Percentiles rank a stretch among this genome's conserved stretches.
These are phyloP conservation scores for Teratosphaeria pseudoeucalypti DNA, from an alignment of 2,329 filamentous ascomycete species.

Conservation along the genomic window DNA sequence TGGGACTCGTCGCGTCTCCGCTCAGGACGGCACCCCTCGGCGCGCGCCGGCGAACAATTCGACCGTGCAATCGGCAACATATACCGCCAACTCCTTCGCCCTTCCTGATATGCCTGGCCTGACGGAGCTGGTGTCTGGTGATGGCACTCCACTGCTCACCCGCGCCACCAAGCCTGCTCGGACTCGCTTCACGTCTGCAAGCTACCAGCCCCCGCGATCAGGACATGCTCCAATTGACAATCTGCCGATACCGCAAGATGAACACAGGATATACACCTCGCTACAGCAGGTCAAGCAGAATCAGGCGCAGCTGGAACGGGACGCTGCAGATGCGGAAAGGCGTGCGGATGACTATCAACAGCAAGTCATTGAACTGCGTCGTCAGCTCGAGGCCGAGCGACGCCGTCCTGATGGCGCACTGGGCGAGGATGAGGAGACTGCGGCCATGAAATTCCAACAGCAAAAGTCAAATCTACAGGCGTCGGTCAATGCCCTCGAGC, in stretches of 20 bases:
- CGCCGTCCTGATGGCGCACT: conserved; percentile 38
- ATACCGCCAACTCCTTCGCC: conserved; percentile 49
- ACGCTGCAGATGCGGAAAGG: conserved; percentile 45
- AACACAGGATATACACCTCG: conserved; percentile 53
- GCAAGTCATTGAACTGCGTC: conserved; percentile 43
- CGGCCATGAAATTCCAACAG: conserved; percentile 27
- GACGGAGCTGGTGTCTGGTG: conserved; percentile 51
- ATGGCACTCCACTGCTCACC: conserved; percentile 47
- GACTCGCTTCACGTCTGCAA: conserved; percentile 45
- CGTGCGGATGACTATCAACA: conserved; percentile 49
- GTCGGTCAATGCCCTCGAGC: conserved; percentile 49
- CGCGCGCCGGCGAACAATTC: conserved; percentile 20
- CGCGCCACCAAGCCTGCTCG: conserved; percentile 37
- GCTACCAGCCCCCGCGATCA: conserved; percentile 25
- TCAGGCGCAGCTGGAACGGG: conserved; percentile 45
- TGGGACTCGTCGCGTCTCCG: conserved; percentile 10
- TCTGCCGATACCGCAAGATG: conserved; percentile 49
- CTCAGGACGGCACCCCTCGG: conserved; percentile 12
- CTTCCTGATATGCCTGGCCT: conserved; percentile 52
- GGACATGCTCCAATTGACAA: conserved; percentile 41
- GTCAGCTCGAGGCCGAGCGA: conserved; percentile 32
- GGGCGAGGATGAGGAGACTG: conserved; percentile 33
- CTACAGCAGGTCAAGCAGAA: conserved; percentile 49
- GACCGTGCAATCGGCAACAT: conserved; percentile 30
- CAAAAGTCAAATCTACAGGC: conserved; percentile 52